phyloP scores from a whole-genome alignment of 495 filamentous ascomycete species.

The Podospora fimiseda region DNA sequence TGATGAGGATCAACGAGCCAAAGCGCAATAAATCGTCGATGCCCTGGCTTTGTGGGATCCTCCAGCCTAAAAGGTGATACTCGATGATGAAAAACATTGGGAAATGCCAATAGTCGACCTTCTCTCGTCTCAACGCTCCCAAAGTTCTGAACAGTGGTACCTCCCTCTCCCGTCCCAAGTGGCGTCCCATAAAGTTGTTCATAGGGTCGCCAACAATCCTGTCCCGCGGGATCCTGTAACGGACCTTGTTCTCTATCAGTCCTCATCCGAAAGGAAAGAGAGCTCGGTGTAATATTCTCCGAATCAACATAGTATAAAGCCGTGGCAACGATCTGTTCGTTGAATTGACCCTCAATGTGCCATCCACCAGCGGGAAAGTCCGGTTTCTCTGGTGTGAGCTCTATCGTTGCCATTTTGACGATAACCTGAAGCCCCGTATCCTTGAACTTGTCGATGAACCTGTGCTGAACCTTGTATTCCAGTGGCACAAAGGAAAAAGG shows the following conservation, averaged over 20 bases:
- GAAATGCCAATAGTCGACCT: conserved; percentile 35
- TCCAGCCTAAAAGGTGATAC: conserved; percentile 43
- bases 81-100: conserved; percentile 47
- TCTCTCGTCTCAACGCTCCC: conserved; percentile 29
- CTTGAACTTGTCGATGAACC: conserved; percentile 31
- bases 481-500: conserved; percentile 15
- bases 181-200: conserved; percentile 27
- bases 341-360: conserved; percentile 39
- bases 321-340: conserved; percentile 53
- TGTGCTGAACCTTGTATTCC: conserved; percentile 27
- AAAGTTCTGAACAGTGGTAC: conserved; percentile 23
- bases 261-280: conserved; percentile 47
- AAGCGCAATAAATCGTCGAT: conserved; percentile 50
- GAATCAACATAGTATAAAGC: conserved; percentile 56
- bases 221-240: neutral
- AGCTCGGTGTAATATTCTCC: conserved; percentile 51
- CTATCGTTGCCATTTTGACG: conserved; percentile 57
- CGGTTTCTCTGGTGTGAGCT: conserved; percentile 55
- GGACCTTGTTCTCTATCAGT: conserved; percentile 24
- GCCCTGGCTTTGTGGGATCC: conserved; percentile 46
- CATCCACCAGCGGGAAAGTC: conserved; percentile 23
- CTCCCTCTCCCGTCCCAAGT: neutral
- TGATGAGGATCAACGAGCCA: conserved; percentile 51
- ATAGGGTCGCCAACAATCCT: conserved; percentile 20
- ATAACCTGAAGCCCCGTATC: conserved; percentile 52